phyloP scores from a whole-genome alignment of 2,329 filamentous ascomycete species.

The Onygena corvina region DNA sequence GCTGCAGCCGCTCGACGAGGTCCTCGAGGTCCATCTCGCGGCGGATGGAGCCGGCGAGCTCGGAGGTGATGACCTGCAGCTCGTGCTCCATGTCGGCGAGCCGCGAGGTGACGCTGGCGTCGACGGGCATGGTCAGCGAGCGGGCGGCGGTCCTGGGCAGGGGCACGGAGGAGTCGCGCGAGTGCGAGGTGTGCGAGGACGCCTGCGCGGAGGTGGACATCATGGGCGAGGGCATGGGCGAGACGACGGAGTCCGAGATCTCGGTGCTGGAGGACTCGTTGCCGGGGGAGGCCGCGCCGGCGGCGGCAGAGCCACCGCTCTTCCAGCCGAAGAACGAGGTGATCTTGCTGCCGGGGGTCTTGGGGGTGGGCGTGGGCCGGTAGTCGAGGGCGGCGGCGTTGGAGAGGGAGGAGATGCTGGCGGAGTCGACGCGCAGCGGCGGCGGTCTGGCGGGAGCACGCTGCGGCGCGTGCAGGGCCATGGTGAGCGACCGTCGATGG shows the following conservation, averaged over 20 bases:
- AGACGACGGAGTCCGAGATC: constrained; percentile 49
- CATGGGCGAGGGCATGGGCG: constrained; percentile 47
- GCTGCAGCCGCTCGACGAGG: constrained; percentile 73
- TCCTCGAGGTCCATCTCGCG: constrained; percentile 96
- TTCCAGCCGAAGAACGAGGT: constrained; percentile 59
- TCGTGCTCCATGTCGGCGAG: constrained; percentile 89
- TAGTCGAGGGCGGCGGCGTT: constrained; percentile 25
- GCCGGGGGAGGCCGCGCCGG: constrained; percentile 41
- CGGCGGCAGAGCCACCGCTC: constrained; percentile 42
- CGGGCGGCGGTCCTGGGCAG: constrained; percentile 28
- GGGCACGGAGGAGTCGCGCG: constrained; percentile 31
- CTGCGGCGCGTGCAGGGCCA: constrained; percentile 34
- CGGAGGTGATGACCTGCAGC: constrained; percentile 79
- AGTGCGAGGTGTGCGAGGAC: constrained; percentile 14
- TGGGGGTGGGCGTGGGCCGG: constrained; percentile 34
- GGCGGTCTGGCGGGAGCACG: constrained; percentile 25
- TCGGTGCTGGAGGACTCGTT: constrained; percentile 50
- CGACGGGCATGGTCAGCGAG: constrained; percentile 33
- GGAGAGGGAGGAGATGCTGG: constrained; percentile 24
- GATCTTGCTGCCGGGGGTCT: constrained; percentile 46
- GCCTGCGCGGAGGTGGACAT: constrained; percentile 22
- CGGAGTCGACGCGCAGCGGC: constrained; percentile 35
- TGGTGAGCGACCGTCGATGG: constrained; percentile 29
- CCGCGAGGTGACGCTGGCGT: constrained; percentile 42
- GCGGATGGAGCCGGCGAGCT: constrained; percentile 83